phyloP scores from a whole-genome alignment of 257 asterid genomes.

The Solanum microdontum region DNA sequence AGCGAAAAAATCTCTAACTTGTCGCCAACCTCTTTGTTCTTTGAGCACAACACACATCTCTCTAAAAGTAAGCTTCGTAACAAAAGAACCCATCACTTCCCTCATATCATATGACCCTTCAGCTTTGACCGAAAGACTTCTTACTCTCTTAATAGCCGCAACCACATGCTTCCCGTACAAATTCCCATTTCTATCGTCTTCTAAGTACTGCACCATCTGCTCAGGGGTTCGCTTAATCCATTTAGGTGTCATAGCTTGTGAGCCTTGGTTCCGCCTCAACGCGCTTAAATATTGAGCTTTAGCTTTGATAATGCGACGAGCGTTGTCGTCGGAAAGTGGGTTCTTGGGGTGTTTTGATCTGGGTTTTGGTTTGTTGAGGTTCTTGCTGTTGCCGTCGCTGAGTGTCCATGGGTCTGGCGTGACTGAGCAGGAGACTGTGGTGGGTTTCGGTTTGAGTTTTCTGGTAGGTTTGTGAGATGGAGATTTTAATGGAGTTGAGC shows the following conservation, averaged over 20 bases:
- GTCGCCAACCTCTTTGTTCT: constrained; percentile 91
- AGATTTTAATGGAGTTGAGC: constrained; percentile 10
- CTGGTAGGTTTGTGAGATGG: constrained; percentile 13
- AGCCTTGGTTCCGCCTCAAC: constrained; percentile 81
- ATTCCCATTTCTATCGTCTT: constrained; percentile 84
- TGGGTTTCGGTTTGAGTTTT: constrained; percentile 12
- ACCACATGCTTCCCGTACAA: constrained; percentile 80
- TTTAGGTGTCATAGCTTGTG: constrained; percentile 70
- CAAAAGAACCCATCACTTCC: constrained; percentile 73
- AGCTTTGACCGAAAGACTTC: constrained; percentile 56
- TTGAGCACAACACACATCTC: constrained; percentile 93
- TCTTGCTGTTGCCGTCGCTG: constrained; percentile 54
- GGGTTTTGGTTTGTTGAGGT: constrained; percentile 57
- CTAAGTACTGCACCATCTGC: constrained; percentile 79
- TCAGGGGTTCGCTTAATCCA: constrained; percentile 91
- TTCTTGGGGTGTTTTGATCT: constrained; percentile 60
- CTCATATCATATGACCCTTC: constrained; percentile 72
- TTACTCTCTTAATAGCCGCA: constrained; percentile 76
- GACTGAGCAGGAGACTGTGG: constrained; percentile 32
- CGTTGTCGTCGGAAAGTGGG: constrained; percentile 82
- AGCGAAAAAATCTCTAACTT: constrained; percentile 73
- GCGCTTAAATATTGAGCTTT: constrained; percentile 72
- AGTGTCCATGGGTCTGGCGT: constrained; percentile 86
- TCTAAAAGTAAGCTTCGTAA: constrained; percentile 70
- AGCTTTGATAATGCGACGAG: constrained; percentile 86